phyloP scores from a whole-genome alignment of 2,329 filamentous ascomycete genomes.

The Neobulgaria alba region DNA sequence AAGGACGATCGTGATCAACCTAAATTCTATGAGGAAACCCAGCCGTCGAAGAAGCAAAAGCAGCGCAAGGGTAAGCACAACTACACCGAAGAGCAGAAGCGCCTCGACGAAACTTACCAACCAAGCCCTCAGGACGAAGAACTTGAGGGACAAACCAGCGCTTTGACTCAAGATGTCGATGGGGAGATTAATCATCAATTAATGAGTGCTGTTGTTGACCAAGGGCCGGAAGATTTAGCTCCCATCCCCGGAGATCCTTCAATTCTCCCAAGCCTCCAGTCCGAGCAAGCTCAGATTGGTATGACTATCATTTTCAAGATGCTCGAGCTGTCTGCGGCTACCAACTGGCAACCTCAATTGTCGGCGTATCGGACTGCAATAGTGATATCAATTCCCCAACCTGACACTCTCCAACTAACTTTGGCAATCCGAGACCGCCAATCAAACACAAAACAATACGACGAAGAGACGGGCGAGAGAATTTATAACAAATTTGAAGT shows the following conservation, averaged over 20 bases:
- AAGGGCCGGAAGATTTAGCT: conserved; percentile 54
- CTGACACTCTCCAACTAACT: conserved; percentile 47
- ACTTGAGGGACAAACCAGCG: conserved; percentile 14
- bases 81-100: conserved; percentile 34
- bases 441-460: conserved; percentile 48
- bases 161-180: conserved; percentile 29
- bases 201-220: conserved; percentile 31
- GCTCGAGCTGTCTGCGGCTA: conserved; percentile 50
- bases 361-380: conserved; percentile 56
- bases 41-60: conserved; percentile 42
- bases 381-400: conserved; percentile 46
- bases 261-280: conserved; percentile 41
- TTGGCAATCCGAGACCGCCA: conserved; percentile 63
- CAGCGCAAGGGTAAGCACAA: conserved; percentile 34
- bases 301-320: conserved; percentile 65
- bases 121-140: conserved; percentile 28
- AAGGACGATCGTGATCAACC: conserved; percentile 33
- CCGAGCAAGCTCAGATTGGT: conserved; percentile 42
- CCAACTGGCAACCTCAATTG: conserved; percentile 58
- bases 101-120: conserved; percentile 28
- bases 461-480: conserved; percentile 60
- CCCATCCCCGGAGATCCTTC: conserved; percentile 49
- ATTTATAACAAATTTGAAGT: conserved; percentile 74
- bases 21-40: conserved; percentile 32
- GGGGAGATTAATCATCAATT: conserved; percentile 24